These are phyloP conservation scores for Colletotrichum brevisporum DNA, from an alignment of 2,329 filamentous ascomycete genomes.

Conservation along the genomic window DNA sequence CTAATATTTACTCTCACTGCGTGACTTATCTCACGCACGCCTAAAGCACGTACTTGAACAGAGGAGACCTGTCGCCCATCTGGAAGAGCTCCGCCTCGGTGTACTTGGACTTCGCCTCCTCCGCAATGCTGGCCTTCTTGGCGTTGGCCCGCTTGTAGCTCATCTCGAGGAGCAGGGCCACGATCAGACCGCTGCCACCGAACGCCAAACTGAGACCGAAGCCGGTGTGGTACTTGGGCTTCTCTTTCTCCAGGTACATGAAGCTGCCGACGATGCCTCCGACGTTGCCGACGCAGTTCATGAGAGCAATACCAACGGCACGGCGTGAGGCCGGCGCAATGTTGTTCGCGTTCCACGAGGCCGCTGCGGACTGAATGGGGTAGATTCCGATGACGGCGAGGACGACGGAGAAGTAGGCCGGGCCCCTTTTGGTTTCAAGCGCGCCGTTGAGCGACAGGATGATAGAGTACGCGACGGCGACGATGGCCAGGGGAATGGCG, in stretches of 20 bases:
- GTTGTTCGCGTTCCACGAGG: constrained; percentile 44
- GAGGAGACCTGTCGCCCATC: constrained; percentile 51
- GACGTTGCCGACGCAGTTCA: constrained; percentile 49
- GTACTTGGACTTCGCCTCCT: constrained; percentile 45
- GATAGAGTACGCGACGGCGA: constrained; percentile 37
- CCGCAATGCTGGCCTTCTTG: constrained; percentile 44
- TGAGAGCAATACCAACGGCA: constrained; percentile 48
- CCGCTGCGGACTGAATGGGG: constrained; percentile 38
- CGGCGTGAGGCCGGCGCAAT: constrained; percentile 44
- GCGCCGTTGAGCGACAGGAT: constrained; percentile 35
- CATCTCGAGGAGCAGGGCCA: constrained; percentile 49
- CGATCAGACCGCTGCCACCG: constrained; percentile 46
- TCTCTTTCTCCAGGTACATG: constrained; percentile 47
- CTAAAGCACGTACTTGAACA: constrained; percentile 42
- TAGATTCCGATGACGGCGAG: constrained; percentile 40
- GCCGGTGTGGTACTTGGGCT: constrained; percentile 64
- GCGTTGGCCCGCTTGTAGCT: constrained; percentile 47
- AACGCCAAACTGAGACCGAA: constrained; percentile 53
- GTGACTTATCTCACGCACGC: constrained; percentile 8
- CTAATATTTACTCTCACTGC: too few species aligned
- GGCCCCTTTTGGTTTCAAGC: constrained; percentile 24
- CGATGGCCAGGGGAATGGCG: constrained; percentile 34
- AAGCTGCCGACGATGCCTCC: constrained; percentile 49
- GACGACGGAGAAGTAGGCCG: constrained; percentile 40
- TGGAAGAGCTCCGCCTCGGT: constrained; percentile 49